A percentile compares a stretch with the other conserved stretches of the same genome.
phyloP scores from a whole-genome alignment of 1,139 yeast genomes.

The Zygotorulaspora mrakii region DNA sequence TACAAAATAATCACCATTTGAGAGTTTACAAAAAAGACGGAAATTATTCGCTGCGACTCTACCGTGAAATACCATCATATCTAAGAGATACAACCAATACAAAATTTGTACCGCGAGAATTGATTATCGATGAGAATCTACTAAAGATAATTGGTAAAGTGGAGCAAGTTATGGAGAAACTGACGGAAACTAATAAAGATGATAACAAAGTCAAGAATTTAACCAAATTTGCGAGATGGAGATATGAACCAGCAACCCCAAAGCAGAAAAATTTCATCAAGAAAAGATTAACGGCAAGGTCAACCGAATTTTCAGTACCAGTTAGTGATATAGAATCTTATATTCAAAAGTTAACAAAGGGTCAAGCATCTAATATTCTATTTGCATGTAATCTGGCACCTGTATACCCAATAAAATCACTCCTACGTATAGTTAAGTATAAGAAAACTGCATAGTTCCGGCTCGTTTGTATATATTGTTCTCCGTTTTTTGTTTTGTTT shows the following conservation, averaged over 20 bases:
- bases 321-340: constrained; percentile 25
- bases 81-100: constrained; percentile 16
- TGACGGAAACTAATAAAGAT: constrained; percentile 7
- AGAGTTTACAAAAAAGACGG: constrained; percentile 25
- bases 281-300: constrained; percentile 16
- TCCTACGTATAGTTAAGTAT: constrained; percentile 22
- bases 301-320: constrained; percentile 9
- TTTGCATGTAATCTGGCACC: constrained; percentile 42
- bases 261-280: constrained; percentile 31
- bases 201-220: constrained; percentile 18
- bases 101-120: constrained; percentile 21
- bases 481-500: neutral
- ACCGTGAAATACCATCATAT: constrained; percentile 27
- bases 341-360: constrained; percentile 34
- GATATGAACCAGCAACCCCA: constrained; percentile 28
- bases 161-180: constrained; percentile 20
- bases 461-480: neutral
- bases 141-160: constrained; percentile 24
- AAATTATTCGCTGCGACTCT: constrained; percentile 24
- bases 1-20: constrained; percentile 25
- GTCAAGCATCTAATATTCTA: constrained; percentile 44
- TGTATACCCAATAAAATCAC: constrained; percentile 26
- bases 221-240: constrained; percentile 36
- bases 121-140: constrained; percentile 21
- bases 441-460: constrained; percentile 9